These are phyloP conservation scores for Penicillium paxilli DNA, from an alignment of 495 filamentous ascomycete species.

Conservation along the genomic window DNA sequence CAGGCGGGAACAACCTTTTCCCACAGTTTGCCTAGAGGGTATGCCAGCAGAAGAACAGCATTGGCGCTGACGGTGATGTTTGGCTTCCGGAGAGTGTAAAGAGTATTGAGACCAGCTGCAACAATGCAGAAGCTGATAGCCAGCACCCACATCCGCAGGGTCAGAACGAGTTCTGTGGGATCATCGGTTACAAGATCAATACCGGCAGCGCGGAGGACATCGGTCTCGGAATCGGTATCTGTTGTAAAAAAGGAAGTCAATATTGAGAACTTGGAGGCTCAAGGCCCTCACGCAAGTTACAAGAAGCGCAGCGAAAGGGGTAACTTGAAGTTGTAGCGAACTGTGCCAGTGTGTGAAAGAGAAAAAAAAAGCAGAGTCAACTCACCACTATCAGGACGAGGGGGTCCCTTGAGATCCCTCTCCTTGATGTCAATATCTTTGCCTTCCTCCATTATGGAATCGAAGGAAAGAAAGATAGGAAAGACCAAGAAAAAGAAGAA, in stretches of 20 bases:
- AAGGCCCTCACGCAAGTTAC: too few relatives aligned
- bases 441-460: not conserved
- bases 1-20: constrained; percentile 47
- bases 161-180: constrained; percentile 47
- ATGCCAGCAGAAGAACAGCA: constrained; percentile 64
- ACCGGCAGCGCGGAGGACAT: constrained; percentile 28
- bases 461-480: not conserved
- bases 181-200: constrained; percentile 24
- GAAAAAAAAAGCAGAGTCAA: not conserved
- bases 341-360: too few relatives aligned
- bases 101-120: constrained; percentile 61
- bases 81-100: constrained; percentile 58
- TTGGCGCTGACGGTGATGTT: constrained; percentile 58
- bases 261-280: too few relatives aligned
- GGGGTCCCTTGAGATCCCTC: not conserved
- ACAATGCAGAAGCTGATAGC: constrained; percentile 59
- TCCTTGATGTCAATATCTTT: constrained; percentile 4
- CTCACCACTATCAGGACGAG: not conserved
- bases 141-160: constrained; percentile 65
- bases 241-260: constrained; percentile 7
- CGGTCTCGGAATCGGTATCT: constrained; percentile 18
- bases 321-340: too few relatives aligned
- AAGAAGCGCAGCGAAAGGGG: too few relatives aligned
- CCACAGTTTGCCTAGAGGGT: constrained; percentile 60
- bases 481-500: too few relatives aligned